Evolutionary conservation across 495 filamentous ascomycete species (phyloP).

Genomic region (Jackrogersella multiformis): DNA sequence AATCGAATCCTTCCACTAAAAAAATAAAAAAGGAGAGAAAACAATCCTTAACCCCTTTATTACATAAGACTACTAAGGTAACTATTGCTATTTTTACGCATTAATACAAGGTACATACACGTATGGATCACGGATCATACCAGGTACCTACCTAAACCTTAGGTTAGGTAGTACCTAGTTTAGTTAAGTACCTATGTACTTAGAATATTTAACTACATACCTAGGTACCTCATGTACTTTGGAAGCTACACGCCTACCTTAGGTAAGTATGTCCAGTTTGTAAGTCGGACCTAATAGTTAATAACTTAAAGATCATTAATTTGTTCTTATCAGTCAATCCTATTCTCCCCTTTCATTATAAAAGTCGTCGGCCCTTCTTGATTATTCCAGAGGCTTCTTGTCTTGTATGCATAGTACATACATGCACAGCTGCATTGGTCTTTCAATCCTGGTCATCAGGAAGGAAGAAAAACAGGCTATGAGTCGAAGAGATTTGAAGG

Average conservation of each 20-base stretch:
- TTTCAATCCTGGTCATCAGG: constrained; percentile 20
- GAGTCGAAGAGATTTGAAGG: constrained; percentile 18
- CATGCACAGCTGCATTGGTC: constrained; percentile 31
- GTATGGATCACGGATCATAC: too few species aligned
- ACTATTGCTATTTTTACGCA: constrained; percentile 14
- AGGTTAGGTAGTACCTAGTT: background rate
- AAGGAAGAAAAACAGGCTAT: background rate
- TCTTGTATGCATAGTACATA: constrained; percentile 28
- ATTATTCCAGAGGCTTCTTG: constrained; percentile 25
- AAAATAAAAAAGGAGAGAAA: background rate
- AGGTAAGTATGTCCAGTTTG: too few species aligned
- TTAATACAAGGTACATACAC: background rate
- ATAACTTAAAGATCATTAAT: constrained; percentile 17
- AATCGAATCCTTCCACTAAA: constrained; percentile 23
- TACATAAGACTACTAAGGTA: constrained; percentile 5
- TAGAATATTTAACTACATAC: background rate
- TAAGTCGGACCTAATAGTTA: constrained; percentile 19
- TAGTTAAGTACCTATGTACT: background rate
- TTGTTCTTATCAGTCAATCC: constrained; percentile 35
- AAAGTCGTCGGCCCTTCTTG: constrained; percentile 40
- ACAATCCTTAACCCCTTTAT: constrained; percentile 2
- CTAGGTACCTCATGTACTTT: background rate
- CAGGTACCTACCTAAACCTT: background rate
- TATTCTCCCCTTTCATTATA: constrained; percentile 17
- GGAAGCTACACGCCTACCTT: background rate